These are phyloP conservation scores for Aspergillus sclerotialis DNA, from an alignment of 2,329 filamentous ascomycete genomes.

Conservation along the genomic window DNA sequence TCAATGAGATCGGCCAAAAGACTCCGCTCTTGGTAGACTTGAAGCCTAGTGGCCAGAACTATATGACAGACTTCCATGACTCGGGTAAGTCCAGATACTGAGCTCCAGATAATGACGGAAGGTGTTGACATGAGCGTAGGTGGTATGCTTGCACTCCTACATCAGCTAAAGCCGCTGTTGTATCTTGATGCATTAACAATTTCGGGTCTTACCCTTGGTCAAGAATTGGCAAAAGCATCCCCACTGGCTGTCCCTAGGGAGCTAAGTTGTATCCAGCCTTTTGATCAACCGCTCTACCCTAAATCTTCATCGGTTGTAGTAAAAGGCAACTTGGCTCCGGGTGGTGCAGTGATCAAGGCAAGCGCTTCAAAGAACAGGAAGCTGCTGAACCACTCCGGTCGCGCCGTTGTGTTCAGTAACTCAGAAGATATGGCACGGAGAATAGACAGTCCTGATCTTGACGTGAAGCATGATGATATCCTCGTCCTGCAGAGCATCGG, in stretches of 20 bases:
- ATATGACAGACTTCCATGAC: slow-evolving; percentile 47
- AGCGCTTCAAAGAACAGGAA: slow-evolving; percentile 29
- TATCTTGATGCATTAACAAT: slow-evolving; percentile 39
- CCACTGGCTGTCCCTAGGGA: slow-evolving; percentile 35
- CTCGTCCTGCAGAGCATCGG: slow-evolving; percentile 38
- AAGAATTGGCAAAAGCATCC: slow-evolving; percentile 33
- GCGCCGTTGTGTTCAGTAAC: neutral
- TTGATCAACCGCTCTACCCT: slow-evolving; percentile 37
- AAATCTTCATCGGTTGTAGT: slow-evolving; percentile 37
- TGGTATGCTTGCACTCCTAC: slow-evolving; percentile 41
- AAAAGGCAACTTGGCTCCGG: slow-evolving; percentile 36
- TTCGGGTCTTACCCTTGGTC: slow-evolving; percentile 39
- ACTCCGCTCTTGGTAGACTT: slow-evolving; percentile 42
- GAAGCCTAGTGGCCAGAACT: slow-evolving; percentile 45
- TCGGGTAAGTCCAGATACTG: no score
- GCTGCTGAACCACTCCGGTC: neutral
- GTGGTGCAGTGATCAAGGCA: slow-evolving; percentile 40
- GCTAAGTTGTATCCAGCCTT: slow-evolving; percentile 33
- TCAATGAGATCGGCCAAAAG: slow-evolving; percentile 40
- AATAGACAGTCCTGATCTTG: slow-evolving; percentile 32
- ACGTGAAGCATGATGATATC: slow-evolving; percentile 33
- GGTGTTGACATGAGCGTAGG: no score
- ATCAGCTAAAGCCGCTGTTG: slow-evolving; percentile 37
- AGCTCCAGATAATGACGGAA: no score
- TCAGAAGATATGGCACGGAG: neutral